These are phyloP conservation scores for Sarocladium strictum DNA, from an alignment of 2,329 filamentous ascomycete genomes.

Conservation along the genomic window DNA sequence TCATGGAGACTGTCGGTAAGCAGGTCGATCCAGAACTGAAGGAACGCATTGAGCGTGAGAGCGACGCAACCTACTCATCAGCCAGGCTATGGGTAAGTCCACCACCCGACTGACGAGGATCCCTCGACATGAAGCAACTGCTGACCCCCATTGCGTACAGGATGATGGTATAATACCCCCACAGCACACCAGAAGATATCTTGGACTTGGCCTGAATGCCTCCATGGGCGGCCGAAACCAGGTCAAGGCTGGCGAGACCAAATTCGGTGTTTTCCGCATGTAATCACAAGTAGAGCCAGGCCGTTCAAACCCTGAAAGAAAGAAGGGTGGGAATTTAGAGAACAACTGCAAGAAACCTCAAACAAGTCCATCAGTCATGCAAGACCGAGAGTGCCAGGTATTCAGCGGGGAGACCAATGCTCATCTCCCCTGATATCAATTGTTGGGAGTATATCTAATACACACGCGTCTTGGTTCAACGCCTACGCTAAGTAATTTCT, in stretches of 20 bases:
- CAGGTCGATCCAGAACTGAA: slow-evolving; percentile 74
- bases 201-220: slow-evolving; percentile 67
- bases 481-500: slow-evolving; percentile 11
- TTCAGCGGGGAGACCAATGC: background rate
- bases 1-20: slow-evolving; percentile 93
- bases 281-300: slow-evolving; percentile 29
- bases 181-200: slow-evolving; percentile 65
- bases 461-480: slow-evolving; percentile 5
- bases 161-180: slow-evolving; percentile 77
- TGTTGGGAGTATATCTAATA: background rate
- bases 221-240: slow-evolving; percentile 64
- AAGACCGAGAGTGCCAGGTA: background rate
- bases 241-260: slow-evolving; percentile 54
- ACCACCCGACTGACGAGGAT: background rate
- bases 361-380: too few species aligned
- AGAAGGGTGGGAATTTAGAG: too few species aligned
- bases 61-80: slow-evolving; percentile 80
- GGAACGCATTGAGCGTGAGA: slow-evolving; percentile 82
- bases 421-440: slow-evolving; percentile 1
- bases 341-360: too few species aligned
- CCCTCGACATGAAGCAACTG: background rate
- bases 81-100: slow-evolving; percentile 75
- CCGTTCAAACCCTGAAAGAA: background rate
- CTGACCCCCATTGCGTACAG: slow-evolving; percentile 27
- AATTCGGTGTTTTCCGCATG: slow-evolving; percentile 81